Base-by-base conservation (phyloP, 164 flowering plant species). In the Sextonia rubra region DNA sequence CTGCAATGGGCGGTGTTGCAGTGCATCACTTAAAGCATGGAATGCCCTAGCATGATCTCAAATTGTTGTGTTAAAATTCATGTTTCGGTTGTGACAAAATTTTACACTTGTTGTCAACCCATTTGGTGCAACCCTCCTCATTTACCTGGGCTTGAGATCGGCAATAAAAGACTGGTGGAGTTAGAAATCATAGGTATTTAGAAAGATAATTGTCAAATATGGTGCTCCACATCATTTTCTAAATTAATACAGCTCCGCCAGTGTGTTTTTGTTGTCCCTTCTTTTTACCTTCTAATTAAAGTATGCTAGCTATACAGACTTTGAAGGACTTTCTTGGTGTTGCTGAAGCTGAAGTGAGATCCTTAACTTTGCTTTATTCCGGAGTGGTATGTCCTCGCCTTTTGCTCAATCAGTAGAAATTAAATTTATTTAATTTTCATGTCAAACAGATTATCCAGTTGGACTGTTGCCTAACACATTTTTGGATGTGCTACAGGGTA, bases 331-430 rank as follows among this genome's bases (percentile, higher is more conserved):
- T 96, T 70, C 97, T 96, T 68, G 75, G 66, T 75, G 83, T 64
- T 75, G 97, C 98, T 78, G 98, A 96, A 84, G 89, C 88, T 66
- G 98, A 92, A 79, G 97, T 90, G 64, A 88, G 96, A 76, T 86
- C 92, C 30, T 81, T 93, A 86, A 91, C 95, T 71, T 84, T 83
- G 32, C 88, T 92, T 18, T 96, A 93, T 75, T 85, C 97, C 56
- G 84, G 85, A 24, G 98, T 92, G 91, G 99, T 93, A 89, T 60
- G 97, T 80, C 32, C 74, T 64, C 15, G 18, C 4, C 24, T 71
- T 29, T 56, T 37, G 3, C 15, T 47, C 70, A 37, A 6, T 8
- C 9, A 2, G 66, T 47, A 29, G 71, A 15, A 2, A 47, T n/a
- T 4, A 23, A 70, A 68, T 49, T 60, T 67, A 25, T 66, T 12